These are phyloP conservation scores for Colletotrichum godetiae DNA, from an alignment of 2,329 filamentous ascomycete species.

Conservation along the genomic window DNA sequence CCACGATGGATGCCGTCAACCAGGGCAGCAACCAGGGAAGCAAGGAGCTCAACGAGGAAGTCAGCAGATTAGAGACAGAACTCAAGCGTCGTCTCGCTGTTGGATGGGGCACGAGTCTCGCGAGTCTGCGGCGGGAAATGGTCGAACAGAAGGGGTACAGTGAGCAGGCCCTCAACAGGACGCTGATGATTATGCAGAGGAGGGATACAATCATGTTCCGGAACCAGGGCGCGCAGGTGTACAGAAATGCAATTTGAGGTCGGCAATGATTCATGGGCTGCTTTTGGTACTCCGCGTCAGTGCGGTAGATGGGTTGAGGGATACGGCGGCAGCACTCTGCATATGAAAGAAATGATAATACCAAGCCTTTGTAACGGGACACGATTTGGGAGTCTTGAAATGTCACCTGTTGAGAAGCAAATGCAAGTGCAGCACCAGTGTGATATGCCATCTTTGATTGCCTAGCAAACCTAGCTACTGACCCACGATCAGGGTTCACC, in stretches of 20 bases:
- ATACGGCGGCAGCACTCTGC: slow-evolving; percentile 12
- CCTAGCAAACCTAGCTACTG: too few relatives aligned
- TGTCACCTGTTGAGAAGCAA: background rate
- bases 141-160: slow-evolving; percentile 91
- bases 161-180: slow-evolving; percentile 86
- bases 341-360: slow-evolving; percentile 33
- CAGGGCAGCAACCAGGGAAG: slow-evolving; percentile 87
- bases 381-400: background rate
- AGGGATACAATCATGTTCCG: slow-evolving; percentile 88
- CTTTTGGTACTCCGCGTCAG: background rate
- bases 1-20: slow-evolving; percentile 97
- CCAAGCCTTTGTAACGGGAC: slow-evolving; percentile 2
- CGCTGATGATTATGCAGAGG: slow-evolving; percentile 86
- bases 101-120: slow-evolving; percentile 93
- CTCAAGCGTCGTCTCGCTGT: slow-evolving; percentile 88
- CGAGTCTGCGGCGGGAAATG: slow-evolving; percentile 88
- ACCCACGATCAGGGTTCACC: too few relatives aligned
- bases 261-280: background rate
- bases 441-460: background rate
- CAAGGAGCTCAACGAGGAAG: slow-evolving; percentile 92
- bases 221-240: slow-evolving; percentile 80
- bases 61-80: slow-evolving; percentile 87
- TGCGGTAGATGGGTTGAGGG: background rate
- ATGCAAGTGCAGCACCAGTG: background rate
- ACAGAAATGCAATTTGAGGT: slow-evolving; percentile 74